Conservation (phyloP, 2,329 filamentous ascomycete genomes). For the Apiospora hydei region DNA sequence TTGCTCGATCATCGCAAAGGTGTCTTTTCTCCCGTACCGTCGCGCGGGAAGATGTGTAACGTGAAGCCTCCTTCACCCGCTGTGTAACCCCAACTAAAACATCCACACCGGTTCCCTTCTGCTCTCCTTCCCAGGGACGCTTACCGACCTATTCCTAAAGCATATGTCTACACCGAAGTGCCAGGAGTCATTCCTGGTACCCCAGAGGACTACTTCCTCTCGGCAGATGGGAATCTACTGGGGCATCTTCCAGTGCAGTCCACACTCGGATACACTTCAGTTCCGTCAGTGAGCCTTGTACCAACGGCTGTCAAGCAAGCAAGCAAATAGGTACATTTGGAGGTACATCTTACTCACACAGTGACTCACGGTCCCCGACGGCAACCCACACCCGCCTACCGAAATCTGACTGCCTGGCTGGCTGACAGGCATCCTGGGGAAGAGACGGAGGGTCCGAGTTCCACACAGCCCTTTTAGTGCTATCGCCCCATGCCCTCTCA, state of each 20-base stretch:
- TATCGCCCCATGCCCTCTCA: background rate
- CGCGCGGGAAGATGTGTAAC: background rate
- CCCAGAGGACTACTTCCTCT: background rate
- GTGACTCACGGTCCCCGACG: slow-evolving; percentile 10
- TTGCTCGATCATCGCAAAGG: background rate
- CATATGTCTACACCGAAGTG: background rate
- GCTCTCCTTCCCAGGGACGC: background rate
- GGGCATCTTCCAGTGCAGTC: too few species aligned
- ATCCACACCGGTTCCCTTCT: background rate
- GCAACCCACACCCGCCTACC: background rate
- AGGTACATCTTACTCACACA: slow-evolving; percentile 6
- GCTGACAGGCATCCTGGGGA: background rate
- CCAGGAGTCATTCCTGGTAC: background rate
- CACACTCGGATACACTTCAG: background rate
- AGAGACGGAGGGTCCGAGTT: slow-evolving; percentile 2
- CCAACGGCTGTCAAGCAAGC: background rate
- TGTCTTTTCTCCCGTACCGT: background rate
- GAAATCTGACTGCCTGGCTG: background rate
- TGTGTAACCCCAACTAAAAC: background rate
- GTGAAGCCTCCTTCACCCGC: background rate
- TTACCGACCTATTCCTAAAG: background rate
- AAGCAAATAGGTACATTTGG: background rate
- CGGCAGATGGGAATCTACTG: too few species aligned
- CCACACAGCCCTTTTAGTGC: background rate
- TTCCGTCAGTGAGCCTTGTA: background rate